These are phyloP conservation scores for Brassica juncea DNA, from an alignment of 345 rosid genomes.

Conservation along the genomic window DNA sequence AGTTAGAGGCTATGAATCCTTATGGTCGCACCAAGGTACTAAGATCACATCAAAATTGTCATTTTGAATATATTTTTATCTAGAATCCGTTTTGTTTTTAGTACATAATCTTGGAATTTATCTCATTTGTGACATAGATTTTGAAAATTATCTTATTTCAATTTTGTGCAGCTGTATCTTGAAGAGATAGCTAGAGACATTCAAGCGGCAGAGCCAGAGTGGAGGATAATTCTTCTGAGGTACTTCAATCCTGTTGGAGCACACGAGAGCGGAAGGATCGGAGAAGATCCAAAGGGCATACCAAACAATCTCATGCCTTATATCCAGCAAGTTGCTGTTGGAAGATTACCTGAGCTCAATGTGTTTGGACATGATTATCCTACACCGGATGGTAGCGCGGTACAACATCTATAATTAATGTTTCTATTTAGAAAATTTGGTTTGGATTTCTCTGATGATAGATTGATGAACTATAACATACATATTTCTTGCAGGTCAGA, in stretches of 20 bases:
- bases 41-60: neutral
- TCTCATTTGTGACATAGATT: neutral
- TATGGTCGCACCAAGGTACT: slow-evolving; percentile 73
- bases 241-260: slow-evolving; percentile 97
- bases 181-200: slow-evolving; percentile 92
- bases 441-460: neutral
- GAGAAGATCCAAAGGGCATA: slow-evolving; percentile 96
- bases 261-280: slow-evolving; percentile 88
- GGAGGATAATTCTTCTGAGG: slow-evolving; percentile 83
- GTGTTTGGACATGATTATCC: slow-evolving; percentile 92
- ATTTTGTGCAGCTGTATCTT: slow-evolving; percentile 62
- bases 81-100: too few relatives aligned
- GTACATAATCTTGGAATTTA: too few relatives aligned
- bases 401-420: slow-evolving; percentile 39
- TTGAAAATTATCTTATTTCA: neutral
- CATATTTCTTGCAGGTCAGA: slow-evolving; percentile 55
- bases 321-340: slow-evolving; percentile 96
- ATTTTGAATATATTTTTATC: neutral
- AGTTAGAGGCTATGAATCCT: slow-evolving; percentile 82
- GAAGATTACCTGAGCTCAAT: slow-evolving; percentile 87
- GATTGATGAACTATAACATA: slow-evolving; percentile 14
- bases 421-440: neutral
- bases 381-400: slow-evolving; percentile 87
- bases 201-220: slow-evolving; percentile 81
- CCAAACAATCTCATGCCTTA: slow-evolving; percentile 96